Evolutionary conservation across 305 asterid genomes (phyloP), one percentile per base, ranked within the genome.

Genomic region (Petunia hybrid): DNA sequence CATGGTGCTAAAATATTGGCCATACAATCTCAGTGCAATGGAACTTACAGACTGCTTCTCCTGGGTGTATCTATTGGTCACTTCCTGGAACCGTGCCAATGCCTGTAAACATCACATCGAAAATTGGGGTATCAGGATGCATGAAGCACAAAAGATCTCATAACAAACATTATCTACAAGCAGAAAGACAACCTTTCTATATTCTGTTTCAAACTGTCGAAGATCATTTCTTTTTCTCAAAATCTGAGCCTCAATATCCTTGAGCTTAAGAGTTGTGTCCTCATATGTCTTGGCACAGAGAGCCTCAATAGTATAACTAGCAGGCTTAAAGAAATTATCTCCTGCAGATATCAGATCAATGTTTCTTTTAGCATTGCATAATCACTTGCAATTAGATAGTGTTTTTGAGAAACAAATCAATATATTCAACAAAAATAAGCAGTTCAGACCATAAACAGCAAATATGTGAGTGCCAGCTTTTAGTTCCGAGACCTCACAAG

Each of bases 401-500:
- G 46, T 22, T 70, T 75, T 80, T 67, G 63, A 80, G 76, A 65
- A 82, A 83, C 57, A 56, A 63, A 77, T 81, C 14, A 5, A 78
- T 65, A 9, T 51, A 36, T 73, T 51, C 77, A 71, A 85, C 77
- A 62, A 45, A 81, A 66, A 85, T 35, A 55, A 85, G 83, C 78
- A 86, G 86, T 82, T 82, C 99, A 74, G 82, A 95, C 99, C 99
- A 87, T 96, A 96, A 86, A 96, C 98, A 82, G 99, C 98, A 38
- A 96, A 96, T 90, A 96, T 94, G 92, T 96, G 99, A 73, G 98
- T 93, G 88, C 99, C 98, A 76, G 98, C 88, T 84, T 93, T 96
- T 83, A 96, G 91, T 89, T 93, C 93, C 8, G 98, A 92, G 83
- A 94, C 98, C 88, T 96, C 99, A 84, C 99, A 96, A 81, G 99